Evolutionary conservation across 2,329 filamentous ascomycete species (phyloP).

Genomic region (Amauroascus niger): DNA sequence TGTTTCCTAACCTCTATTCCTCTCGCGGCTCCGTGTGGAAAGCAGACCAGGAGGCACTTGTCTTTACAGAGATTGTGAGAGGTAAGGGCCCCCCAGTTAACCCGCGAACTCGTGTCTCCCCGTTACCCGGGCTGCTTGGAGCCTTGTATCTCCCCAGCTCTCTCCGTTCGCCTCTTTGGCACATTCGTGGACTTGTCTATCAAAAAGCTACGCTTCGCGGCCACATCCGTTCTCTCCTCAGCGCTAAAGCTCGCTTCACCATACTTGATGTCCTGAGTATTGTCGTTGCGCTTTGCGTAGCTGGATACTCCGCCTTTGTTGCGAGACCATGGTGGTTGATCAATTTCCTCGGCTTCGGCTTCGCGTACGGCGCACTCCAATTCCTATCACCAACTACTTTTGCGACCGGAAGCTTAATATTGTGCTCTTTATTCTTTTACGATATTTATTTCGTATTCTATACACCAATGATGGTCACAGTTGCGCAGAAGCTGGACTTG

Average conservation of each 20-base stretch:
- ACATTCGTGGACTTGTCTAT: slow-evolving; percentile 38
- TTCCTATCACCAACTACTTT: slow-evolving; percentile 86
- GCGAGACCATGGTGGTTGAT: slow-evolving; percentile 61
- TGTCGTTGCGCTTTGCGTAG: slow-evolving; percentile 44
- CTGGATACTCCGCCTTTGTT: slow-evolving; percentile 56
- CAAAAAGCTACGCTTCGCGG: slow-evolving; percentile 45
- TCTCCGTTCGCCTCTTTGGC: slow-evolving; percentile 39
- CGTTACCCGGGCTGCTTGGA: slow-evolving; percentile 45
- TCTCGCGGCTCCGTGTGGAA: slow-evolving; percentile 43
- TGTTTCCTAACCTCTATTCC: slow-evolving; percentile 65
- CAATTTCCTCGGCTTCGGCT: slow-evolving; percentile 77
- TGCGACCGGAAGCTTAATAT: slow-evolving; percentile 64
- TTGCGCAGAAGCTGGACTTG: slow-evolving; percentile 80
- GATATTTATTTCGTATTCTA: slow-evolving; percentile 65
- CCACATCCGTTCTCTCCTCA: slow-evolving; percentile 45
- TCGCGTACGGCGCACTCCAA: slow-evolving; percentile 73
- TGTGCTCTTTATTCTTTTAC: slow-evolving; percentile 79
- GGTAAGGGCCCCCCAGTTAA: neutral
- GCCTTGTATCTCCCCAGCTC: slow-evolving; percentile 37
- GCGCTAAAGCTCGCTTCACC: slow-evolving; percentile 36
- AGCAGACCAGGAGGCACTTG: slow-evolving; percentile 25
- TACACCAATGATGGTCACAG: slow-evolving; percentile 46
- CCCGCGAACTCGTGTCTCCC: slow-evolving; percentile 31
- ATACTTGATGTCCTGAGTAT: slow-evolving; percentile 47
- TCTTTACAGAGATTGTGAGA: slow-evolving; percentile 22